phyloP scores from a whole-genome alignment of 768 basidiomycete genomes.

The Kwoniella europaea region DNA sequence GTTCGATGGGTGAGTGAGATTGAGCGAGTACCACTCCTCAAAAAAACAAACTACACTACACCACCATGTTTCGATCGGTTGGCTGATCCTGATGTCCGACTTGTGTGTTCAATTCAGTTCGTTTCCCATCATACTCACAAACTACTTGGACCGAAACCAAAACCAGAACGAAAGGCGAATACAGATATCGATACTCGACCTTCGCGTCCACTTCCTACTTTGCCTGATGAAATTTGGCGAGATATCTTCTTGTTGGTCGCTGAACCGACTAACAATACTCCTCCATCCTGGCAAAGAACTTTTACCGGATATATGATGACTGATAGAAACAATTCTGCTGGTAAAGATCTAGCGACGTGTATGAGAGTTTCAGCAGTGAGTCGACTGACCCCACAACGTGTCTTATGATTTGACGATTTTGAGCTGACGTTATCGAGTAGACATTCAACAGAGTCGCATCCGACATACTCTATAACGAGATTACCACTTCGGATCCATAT shows the following conservation, averaged over 20 bases:
- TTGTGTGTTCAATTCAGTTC: no score
- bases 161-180: no score
- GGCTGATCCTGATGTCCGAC: no score
- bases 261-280: neutral
- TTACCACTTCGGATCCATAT: neutral
- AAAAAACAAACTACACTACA: no score
- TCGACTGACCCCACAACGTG: neutral
- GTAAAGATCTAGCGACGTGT: neutral
- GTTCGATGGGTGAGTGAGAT: no score
- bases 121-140: no score
- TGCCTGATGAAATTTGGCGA: conserved; percentile 1
- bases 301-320: neutral
- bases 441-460: neutral
- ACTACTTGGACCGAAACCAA: no score
- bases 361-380: conserved; percentile 6
- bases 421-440: conserved; percentile 1
- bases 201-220: neutral
- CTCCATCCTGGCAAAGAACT: neutral
- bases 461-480: neutral
- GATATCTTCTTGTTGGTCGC: no score
- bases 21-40: no score
- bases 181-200: no score
- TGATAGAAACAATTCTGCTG: no score
- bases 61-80: no score
- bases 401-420: neutral